Conservation (phyloP, 768 basidiomycete genomes). For the Trametes punicea region DNA sequence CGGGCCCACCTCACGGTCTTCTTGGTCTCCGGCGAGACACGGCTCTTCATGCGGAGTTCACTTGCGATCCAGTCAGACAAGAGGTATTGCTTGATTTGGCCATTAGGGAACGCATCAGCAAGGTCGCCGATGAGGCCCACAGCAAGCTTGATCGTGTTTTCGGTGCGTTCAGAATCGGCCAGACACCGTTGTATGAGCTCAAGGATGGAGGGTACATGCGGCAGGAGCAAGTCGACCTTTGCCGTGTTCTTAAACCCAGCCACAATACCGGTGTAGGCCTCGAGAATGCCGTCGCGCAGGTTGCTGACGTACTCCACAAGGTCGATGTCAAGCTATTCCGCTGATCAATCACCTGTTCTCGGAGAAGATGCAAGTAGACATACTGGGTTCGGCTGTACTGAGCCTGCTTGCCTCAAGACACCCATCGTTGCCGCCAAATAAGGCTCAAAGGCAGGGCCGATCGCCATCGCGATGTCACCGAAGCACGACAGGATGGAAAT, state of each 20-base stretch:
- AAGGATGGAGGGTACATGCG: conserved; percentile 71
- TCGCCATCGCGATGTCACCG: conserved; percentile 93
- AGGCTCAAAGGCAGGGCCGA: conserved; percentile 82
- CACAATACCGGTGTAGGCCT: conserved; percentile 95
- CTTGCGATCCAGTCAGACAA: conserved; percentile 75
- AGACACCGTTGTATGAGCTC: conserved; percentile 78
- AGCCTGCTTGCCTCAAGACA: conserved; percentile 87
- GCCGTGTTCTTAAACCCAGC: conserved; percentile 84
- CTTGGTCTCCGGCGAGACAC: conserved; percentile 76
- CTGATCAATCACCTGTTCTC: not conserved
- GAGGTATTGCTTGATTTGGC: conserved; percentile 76
- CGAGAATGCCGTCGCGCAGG: conserved; percentile 91
- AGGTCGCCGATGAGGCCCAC: conserved; percentile 92
- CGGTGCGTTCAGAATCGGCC: conserved; percentile 79
- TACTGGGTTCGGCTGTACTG: conserved; percentile 84
- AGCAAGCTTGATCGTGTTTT: conserved; percentile 66
- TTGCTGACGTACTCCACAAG: conserved; percentile 88
- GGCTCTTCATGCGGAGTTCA: conserved; percentile 69
- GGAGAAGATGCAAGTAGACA: conserved; percentile 27
- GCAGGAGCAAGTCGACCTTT: conserved; percentile 69
- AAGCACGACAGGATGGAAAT: conserved; percentile 95
- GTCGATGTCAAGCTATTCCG: conserved; percentile 70
- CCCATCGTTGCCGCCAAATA: conserved; percentile 89
- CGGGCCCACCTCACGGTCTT: conserved; percentile 91
- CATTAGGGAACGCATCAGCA: conserved; percentile 80